phyloP scores from a whole-genome alignment of 2,329 filamentous ascomycete species.

The Fusarium brachygibbosum region DNA sequence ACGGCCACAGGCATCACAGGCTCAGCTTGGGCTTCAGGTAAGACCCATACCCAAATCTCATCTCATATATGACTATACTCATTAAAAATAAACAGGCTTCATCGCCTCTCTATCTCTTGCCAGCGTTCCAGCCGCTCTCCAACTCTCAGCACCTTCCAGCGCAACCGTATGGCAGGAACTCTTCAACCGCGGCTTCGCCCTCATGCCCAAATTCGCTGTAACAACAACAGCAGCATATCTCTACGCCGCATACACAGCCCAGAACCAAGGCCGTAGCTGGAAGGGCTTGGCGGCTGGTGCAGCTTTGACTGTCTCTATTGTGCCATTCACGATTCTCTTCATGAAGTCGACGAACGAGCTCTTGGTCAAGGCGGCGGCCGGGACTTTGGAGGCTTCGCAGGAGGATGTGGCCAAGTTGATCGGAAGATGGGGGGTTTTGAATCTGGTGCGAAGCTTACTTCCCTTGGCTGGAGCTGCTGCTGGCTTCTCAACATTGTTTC shows the following conservation, averaged over 20 bases:
- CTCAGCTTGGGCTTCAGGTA: slow-evolving; percentile 57
- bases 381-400: slow-evolving; percentile 26
- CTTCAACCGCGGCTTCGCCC: slow-evolving; percentile 54
- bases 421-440: slow-evolving; percentile 48
- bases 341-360: slow-evolving; percentile 56
- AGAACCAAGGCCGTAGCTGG: slow-evolving; percentile 51
- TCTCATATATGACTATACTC: neutral
- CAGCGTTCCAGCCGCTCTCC: slow-evolving; percentile 51
- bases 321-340: slow-evolving; percentile 57
- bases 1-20: slow-evolving; percentile 56
- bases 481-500: slow-evolving; percentile 43
- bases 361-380: slow-evolving; percentile 48
- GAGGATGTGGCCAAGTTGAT: slow-evolving; percentile 45
- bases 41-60: neutral
- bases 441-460: slow-evolving; percentile 51
- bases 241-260: slow-evolving; percentile 55
- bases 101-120: slow-evolving; percentile 56
- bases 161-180: slow-evolving; percentile 56
- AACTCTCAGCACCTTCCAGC: slow-evolving; percentile 47
- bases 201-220: slow-evolving; percentile 56
- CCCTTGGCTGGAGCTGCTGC: slow-evolving; percentile 50
- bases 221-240: slow-evolving; percentile 53
- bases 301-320: slow-evolving; percentile 53
- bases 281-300: slow-evolving; percentile 52
- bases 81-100: slow-evolving; percentile 48